phyloP scores from a whole-genome alignment of 169 alveolate species.

The Perkinsus olseni region DNA sequence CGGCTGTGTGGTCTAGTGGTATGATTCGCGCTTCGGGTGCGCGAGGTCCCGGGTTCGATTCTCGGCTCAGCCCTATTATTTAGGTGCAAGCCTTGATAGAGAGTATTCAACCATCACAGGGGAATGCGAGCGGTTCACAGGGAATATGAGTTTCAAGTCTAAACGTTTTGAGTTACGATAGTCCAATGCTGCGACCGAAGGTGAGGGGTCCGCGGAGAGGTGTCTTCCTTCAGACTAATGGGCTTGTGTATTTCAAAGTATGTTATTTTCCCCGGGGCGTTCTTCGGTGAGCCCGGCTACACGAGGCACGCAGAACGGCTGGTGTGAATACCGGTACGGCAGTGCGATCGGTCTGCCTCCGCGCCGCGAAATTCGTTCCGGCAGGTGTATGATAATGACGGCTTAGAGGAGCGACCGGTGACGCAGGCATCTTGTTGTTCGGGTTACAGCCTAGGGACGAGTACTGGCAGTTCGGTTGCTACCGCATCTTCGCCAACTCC shows the following conservation, averaged over 20 bases:
- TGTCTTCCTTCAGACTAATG: background rate
- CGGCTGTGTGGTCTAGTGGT: background rate
- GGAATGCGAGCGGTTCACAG: background rate
- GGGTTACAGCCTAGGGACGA: background rate
- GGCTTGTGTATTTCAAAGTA: background rate
- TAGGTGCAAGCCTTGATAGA: background rate
- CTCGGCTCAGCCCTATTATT: background rate
- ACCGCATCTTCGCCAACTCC: background rate
- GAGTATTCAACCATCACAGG: background rate
- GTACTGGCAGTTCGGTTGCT: background rate
- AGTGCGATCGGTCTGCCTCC: background rate
- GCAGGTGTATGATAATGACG: background rate
- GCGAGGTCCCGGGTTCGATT: background rate
- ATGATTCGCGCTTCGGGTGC: too few species aligned
- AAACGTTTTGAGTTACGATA: too few species aligned
- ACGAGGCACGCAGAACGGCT: background rate
- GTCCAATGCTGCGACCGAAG: too few species aligned
- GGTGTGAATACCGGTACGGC: background rate
- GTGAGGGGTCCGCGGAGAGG: too few species aligned
- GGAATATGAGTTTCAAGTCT: background rate
- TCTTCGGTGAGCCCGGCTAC: background rate
- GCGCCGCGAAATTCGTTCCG: background rate
- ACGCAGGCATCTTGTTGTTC: background rate
- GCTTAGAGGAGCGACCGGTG: background rate
- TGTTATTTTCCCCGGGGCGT: background rate